phyloP scores from a whole-genome alignment of 73 alveolate species.

The Tetrahymena thermophila region DNA sequence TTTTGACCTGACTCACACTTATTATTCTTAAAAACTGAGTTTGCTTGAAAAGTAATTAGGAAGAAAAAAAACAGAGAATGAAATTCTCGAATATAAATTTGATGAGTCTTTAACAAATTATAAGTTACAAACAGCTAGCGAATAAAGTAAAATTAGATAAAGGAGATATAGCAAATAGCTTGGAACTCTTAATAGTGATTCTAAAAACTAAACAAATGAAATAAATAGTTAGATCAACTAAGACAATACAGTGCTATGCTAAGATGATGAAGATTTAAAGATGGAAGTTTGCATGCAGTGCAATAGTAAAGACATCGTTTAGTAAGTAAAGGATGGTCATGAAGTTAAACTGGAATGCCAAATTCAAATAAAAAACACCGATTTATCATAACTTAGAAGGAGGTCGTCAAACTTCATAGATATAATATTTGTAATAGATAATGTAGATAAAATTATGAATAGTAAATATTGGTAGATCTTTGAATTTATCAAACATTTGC shows the following conservation, averaged over 20 bases:
- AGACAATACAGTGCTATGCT: neutral
- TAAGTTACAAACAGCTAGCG: neutral
- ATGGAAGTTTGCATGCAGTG: neutral
- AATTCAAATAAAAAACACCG: neutral
- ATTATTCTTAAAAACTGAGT: neutral
- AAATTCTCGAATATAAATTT: neutral
- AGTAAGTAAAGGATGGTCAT: neutral
- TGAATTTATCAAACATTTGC: neutral
- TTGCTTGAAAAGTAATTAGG: neutral
- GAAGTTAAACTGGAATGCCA: neutral
- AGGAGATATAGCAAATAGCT: neutral
- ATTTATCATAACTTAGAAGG: neutral
- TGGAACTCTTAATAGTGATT: neutral
- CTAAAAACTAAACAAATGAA: neutral
- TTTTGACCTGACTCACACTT: neutral
- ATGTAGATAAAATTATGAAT: neutral
- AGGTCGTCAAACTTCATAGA: neutral
- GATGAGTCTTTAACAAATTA: neutral
- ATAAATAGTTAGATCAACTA: neutral
- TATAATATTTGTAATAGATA: neutral
- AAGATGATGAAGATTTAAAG: neutral
- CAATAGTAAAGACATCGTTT: neutral
- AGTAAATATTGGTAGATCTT: neutral
- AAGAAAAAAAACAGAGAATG: neutral
- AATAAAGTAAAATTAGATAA: neutral